Evolutionary conservation across 2,329 filamentous ascomycete genomes (phyloP), one percentile per base, ranked within the genome.

Genomic region (Apiospora saccharicola): DNA sequence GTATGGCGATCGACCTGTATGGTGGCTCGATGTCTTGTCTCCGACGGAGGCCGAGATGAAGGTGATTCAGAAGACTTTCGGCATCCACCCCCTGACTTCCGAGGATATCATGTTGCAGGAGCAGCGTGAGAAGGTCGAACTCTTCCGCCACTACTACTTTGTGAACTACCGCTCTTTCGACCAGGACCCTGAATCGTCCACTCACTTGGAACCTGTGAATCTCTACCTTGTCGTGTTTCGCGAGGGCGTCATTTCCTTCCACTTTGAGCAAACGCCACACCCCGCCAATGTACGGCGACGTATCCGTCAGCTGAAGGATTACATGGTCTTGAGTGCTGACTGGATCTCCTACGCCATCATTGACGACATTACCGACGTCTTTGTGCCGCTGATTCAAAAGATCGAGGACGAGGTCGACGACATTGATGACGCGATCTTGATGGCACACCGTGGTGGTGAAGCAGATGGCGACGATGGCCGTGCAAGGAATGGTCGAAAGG

Each of bases 261-360:
- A 99, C 82, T 98, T 98, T 83, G 95, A 93, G n/a, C 91, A 96
- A 83, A 98, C 94, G 8, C 96, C 96, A 13, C 96, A 99, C 82
- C 94, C 96, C 2, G 96, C 96, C 79, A 99, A 99, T 77, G 96
- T 99, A 34, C 94, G 96, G 30, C 91, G 96, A 67, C 91, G 96
- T 46, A 96, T 99, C 79, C 93, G 96, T 14, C 96, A 99, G 81
- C 85, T 99, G 67, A 94, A 94, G 75, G 96, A 99, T 82, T 99
- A 97, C 81, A 89, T 98, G 77, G 94, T 97, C 61, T 86, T 98
- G 16, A 96, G 93, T 67, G 94, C 96, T 0, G 96, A 99, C 81
- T 99, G 96, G 96, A 98, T 99, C 77, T 97, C 94, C 10, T 99
- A 99, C 79, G 96, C 95, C 68, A 93, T 98, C 76, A 98, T 98